A percentile compares a stretch with the other conserved stretches of the same genome.
Evolutionary conservation across 352 stramenopile genomes (phyloP).

Genomic region (Phytopythium aichiense): DNA sequence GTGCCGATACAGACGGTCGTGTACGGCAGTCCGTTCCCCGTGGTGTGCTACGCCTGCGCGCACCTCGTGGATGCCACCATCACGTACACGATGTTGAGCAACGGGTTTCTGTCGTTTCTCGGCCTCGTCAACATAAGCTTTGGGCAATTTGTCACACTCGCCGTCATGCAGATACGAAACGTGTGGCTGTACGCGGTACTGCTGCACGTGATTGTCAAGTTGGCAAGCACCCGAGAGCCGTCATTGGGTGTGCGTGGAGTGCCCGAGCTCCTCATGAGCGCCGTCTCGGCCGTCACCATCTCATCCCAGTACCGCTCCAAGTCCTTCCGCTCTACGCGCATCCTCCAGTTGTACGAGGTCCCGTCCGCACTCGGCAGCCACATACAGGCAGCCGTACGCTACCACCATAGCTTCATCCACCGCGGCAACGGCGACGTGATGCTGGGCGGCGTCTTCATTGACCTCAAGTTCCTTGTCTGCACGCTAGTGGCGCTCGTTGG

Average conservation of each 20-base stretch:
- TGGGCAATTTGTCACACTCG: slow-evolving; percentile 22
- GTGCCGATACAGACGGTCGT: slow-evolving; percentile 45
- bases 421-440: slow-evolving; percentile 14
- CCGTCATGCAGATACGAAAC: slow-evolving; percentile 38
- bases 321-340: slow-evolving; percentile 18
- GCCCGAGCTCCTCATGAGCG: slow-evolving; percentile 29
- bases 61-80: slow-evolving; percentile 43
- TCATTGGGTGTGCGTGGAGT: slow-evolving; percentile 23
- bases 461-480: slow-evolving; percentile 30
- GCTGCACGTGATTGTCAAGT: slow-evolving; percentile 22
- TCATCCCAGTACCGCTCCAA: slow-evolving; percentile 28
- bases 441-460: slow-evolving; percentile 27
- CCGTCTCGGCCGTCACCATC: slow-evolving; percentile 29
- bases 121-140: slow-evolving; percentile 25
- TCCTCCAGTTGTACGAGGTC: slow-evolving; percentile 6
- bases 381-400: neutral
- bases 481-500: slow-evolving; percentile 10
- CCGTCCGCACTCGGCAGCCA: neutral
- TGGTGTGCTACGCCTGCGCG: slow-evolving; percentile 38
- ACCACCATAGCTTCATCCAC: slow-evolving; percentile 13
- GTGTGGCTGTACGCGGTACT: slow-evolving; percentile 36
- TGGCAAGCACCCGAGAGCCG: slow-evolving; percentile 8
- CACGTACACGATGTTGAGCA: slow-evolving; percentile 30
- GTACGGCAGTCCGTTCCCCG: slow-evolving; percentile 38
- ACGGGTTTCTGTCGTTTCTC: slow-evolving; percentile 22